Evolutionary conservation across 1,284 basidiomycete species (phyloP), one percentile per base, ranked within the genome.

Genomic region (Ceratobasidium sp.): DNA sequence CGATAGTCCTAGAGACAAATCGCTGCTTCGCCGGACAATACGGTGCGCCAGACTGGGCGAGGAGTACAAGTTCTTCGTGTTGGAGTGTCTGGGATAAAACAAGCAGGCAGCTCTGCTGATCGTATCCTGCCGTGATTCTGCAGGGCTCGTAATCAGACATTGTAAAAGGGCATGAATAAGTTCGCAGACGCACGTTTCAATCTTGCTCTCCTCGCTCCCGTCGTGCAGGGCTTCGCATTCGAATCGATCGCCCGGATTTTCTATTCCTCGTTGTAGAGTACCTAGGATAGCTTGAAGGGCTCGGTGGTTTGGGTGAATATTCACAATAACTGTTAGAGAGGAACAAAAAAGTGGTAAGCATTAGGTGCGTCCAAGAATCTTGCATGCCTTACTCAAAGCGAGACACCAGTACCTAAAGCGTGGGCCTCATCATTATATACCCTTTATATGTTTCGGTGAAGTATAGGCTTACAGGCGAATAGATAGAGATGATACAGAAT

Each of bases 31-130:
- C 44, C 8, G 59, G 60, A 33, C 44, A 52, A 48, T 23, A 14
- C 16, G 18, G 27, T 8, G 33, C 46, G 16, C n/a, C 65, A 10
- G 18, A 27, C 16, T n/a, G 46, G 27, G n/a, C n/a, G 1, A 66
- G 48, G 16, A 75, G 30, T 23, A 75, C 35, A 18, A 75, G 60
- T 27, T 75, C 73, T 44, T 75, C 73, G 27, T 75, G 73, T 55
- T 30, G 30, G n/a, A 75, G 33, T 41, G 52, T 75, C 18, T 75
- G 20, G 6, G 30, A 10, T 7, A 75, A 50, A 16, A 35, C 48
- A 12, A 30, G 41, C n/a, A 75, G 73, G 33, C 60, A 65, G 7
- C 52, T 20, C 16, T 41, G 10, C 46, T 57, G 73, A 38, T 66
- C 41, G 27, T 18, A 33, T 30, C 27, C n/a, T 10, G 20, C 46